Evolutionary conservation across 2,329 filamentous ascomycete species (phyloP).

Genomic region (Ophiocordyceps australis): DNA sequence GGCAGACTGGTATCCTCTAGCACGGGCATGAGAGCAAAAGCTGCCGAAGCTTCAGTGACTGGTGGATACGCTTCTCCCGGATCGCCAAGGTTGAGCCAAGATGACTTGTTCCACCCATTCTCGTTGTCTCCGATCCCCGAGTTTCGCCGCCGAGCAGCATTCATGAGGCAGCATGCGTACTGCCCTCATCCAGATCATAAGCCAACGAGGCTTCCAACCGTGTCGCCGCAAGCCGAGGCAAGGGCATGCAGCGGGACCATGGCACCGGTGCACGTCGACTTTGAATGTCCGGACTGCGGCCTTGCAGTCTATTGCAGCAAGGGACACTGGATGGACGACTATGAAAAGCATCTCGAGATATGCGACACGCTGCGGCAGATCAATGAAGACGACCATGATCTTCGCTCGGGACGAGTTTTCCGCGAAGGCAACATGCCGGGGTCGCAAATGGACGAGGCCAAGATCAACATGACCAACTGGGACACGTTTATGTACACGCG

Average conservation of each 20-base stretch:
- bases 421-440: constrained; percentile 86
- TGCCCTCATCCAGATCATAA: constrained; percentile 84
- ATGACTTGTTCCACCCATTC: constrained; percentile 89
- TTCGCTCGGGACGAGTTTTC: constrained; percentile 80
- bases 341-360: constrained; percentile 79
- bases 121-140: constrained; percentile 74
- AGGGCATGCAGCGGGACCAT: constrained; percentile 30
- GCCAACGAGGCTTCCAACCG: constrained; percentile 49
- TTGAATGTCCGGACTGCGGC: constrained; percentile 93
- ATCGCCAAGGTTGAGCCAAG: constrained; percentile 32
- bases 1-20: too few species aligned
- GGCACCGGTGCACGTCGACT: constrained; percentile 68
- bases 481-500: constrained; percentile 90
- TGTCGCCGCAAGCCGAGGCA: constrained; percentile 46
- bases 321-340: constrained; percentile 91
- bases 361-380: constrained; percentile 84
- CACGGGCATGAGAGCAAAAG: too few species aligned
- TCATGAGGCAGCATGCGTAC: constrained; percentile 83
- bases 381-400: constrained; percentile 95
- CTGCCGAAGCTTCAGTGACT: background rate
- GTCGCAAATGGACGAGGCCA: constrained; percentile 75
- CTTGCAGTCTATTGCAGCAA: constrained; percentile 87
- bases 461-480: constrained; percentile 97
- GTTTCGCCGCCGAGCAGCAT: constrained; percentile 73
- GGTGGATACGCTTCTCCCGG: constrained; percentile 5